A percentile compares a stretch with the other conserved stretches of the same genome.
Evolutionary conservation across 2,329 filamentous ascomycete species (phyloP).

Genomic region (Gremmenia infestans): DNA sequence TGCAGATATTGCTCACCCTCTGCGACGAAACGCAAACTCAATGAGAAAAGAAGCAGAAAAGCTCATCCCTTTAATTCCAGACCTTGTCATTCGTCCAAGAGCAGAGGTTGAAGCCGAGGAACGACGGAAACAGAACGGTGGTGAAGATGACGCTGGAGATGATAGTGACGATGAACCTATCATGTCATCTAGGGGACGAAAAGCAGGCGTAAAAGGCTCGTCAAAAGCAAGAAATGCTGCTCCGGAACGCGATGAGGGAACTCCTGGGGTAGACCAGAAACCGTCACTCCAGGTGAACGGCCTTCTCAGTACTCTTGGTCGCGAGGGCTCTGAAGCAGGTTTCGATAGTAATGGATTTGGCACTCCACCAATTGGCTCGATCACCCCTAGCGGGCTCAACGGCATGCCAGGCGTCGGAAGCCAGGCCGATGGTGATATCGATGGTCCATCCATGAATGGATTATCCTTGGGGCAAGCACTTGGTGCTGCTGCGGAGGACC

Average conservation of each 20-base stretch:
- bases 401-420: conserved; percentile 63
- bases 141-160: conserved; percentile 75
- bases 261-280: conserved; percentile 71
- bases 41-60: conserved; percentile 99
- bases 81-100: conserved; percentile 82
- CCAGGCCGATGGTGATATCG: conserved; percentile 78
- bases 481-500: conserved; percentile 65
- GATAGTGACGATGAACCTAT: conserved; percentile 97
- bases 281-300: conserved; percentile 65
- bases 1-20: conserved; percentile 77
- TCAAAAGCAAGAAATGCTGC: conserved; percentile 67
- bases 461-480: conserved; percentile 59
- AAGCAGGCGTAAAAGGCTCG: conserved; percentile 68
- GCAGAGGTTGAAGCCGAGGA: conserved; percentile 90
- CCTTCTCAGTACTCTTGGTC: conserved; percentile 50
- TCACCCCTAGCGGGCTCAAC: conserved; percentile 70
- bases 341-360: conserved; percentile 81
- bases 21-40: conserved; percentile 87
- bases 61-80: conserved; percentile 88
- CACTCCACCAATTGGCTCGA: conserved; percentile 71
- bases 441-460: conserved; percentile 66
- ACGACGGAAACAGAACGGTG: conserved; percentile 79
- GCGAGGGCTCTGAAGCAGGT: conserved; percentile 69
- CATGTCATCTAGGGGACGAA: conserved; percentile 92
- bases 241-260: conserved; percentile 70